Evolutionary conservation across 1,139 yeast genomes (phyloP), one percentile per base, ranked within the genome.

Genomic region (Pneumocystis carinii): DNA sequence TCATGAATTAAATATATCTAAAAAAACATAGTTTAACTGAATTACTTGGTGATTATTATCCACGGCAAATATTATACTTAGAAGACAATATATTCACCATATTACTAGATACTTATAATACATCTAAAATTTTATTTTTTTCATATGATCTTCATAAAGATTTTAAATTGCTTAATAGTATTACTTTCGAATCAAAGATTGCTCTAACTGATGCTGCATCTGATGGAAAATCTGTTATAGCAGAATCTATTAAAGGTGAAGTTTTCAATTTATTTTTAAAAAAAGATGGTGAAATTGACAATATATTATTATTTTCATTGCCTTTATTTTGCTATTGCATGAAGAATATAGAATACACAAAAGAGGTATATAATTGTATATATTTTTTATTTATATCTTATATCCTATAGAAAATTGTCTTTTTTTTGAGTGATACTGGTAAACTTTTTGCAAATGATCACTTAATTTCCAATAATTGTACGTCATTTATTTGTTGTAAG

Each of bases 401-500:
- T 14, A 14, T 29, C 19, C 24, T 57, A 19, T 24, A 57, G n/a
- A 15, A 61, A 10, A 39, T 81, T 59, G 85, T 84, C 0, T 86
- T 87, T 72, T 96, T 96, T 63, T 74, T 89, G 38, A 80, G 92
- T 0, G 74, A 81, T 6, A 83, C 79, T 68, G 97, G 97, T 64
- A 86, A 85, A 69, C 74, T 90, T 19, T 90, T 78, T 72, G 85
- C 85, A 5, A 83, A 86, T 68, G 80, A 79, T 0, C 75, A 76
- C 15, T 84, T 81, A 65, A 73, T 92, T n/a, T 80, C 89, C 0
- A 77, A 82, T 10, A 90, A 92, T 10, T 94, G 89, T 5, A 90
- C 97, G 0, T 90, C 97, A 0, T 75, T 92, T 64, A 81, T 83
- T 66, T 76, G 87, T 32, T 84, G 96, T 0, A 90, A 85, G 62